Conservation (phyloP, 2,329 filamentous ascomycete genomes). For the Nothomitra cinnamomea region DNA sequence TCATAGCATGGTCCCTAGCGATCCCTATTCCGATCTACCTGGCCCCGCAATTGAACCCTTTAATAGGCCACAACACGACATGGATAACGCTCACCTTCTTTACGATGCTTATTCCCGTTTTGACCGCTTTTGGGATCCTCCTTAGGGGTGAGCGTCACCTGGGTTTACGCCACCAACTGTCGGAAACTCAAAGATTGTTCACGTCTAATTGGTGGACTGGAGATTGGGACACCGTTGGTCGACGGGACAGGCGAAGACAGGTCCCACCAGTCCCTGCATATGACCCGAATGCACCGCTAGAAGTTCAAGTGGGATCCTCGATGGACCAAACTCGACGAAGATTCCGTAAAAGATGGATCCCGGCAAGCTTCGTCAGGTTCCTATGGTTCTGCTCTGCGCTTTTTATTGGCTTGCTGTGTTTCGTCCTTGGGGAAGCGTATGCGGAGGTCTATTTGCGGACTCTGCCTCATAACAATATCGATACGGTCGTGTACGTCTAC, state of each 20-base stretch:
- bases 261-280: background rate
- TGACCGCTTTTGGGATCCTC: slow-evolving; percentile 46
- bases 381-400: slow-evolving; percentile 52
- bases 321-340: slow-evolving; percentile 8
- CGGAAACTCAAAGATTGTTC: slow-evolving; percentile 38
- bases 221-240: background rate
- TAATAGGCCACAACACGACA: slow-evolving; percentile 45
- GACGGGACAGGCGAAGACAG: slow-evolving; percentile 1
- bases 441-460: slow-evolving; percentile 52
- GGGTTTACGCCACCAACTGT: slow-evolving; percentile 40
- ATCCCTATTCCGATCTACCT: slow-evolving; percentile 44
- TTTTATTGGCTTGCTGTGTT: slow-evolving; percentile 44
- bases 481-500: slow-evolving; percentile 53
- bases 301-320: slow-evolving; percentile 3
- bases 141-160: slow-evolving; percentile 47
- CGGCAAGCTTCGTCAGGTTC: slow-evolving; percentile 40
- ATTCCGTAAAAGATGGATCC: slow-evolving; percentile 11
- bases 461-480: slow-evolving; percentile 46
- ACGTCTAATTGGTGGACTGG: slow-evolving; percentile 24
- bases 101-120: slow-evolving; percentile 52
- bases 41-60: slow-evolving; percentile 32
- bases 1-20: slow-evolving; percentile 41
- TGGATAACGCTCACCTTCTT: slow-evolving; percentile 56
- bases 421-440: slow-evolving; percentile 51
- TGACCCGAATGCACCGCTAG: slow-evolving; percentile 5